Percentiles rank a stretch among this genome's conserved stretches.
These are phyloP conservation scores for Ophiostoma himal-ulmi DNA, from an alignment of 2,329 filamentous ascomycete species.

Conservation along the genomic window DNA sequence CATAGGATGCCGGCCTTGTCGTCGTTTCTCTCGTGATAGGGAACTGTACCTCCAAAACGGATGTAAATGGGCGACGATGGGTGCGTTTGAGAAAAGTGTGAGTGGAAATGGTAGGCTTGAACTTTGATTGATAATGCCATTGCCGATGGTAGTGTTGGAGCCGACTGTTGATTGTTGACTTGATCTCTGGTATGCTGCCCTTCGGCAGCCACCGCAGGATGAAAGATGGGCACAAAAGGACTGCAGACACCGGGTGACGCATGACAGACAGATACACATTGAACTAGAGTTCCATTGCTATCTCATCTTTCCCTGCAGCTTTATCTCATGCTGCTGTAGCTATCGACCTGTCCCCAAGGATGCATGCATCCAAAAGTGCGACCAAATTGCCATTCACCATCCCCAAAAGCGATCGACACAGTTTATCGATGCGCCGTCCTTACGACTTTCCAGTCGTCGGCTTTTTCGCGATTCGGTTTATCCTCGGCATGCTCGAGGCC, in stretches of 20 bases:
- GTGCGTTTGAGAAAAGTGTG: no score
- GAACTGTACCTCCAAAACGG: neutral
- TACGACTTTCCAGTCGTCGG: constrained; percentile 26
- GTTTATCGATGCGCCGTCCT: neutral
- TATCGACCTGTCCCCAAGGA: neutral
- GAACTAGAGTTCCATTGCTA: neutral
- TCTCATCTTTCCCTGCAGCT: neutral
- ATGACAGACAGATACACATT: neutral
- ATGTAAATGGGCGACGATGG: neutral
- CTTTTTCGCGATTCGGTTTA: constrained; percentile 30
- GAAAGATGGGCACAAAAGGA: neutral
- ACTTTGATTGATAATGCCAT: no score
- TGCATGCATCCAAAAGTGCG: neutral
- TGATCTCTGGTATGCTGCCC: neutral
- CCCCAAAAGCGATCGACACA: neutral
- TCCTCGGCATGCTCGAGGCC: constrained; percentile 36
- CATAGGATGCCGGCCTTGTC: neutral
- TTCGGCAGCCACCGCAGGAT: neutral
- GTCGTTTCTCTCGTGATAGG: neutral
- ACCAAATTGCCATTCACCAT: neutral
- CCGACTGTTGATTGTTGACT: neutral
- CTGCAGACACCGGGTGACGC: neutral
- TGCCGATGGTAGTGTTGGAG: neutral
- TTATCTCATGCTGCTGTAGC: neutral
- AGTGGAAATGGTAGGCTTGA: no score